A percentile compares a stretch with the other conserved stretches of the same genome.
Conservation (phyloP, 2,329 filamentous ascomycete species). For the Diaporthe destruens region DNA sequence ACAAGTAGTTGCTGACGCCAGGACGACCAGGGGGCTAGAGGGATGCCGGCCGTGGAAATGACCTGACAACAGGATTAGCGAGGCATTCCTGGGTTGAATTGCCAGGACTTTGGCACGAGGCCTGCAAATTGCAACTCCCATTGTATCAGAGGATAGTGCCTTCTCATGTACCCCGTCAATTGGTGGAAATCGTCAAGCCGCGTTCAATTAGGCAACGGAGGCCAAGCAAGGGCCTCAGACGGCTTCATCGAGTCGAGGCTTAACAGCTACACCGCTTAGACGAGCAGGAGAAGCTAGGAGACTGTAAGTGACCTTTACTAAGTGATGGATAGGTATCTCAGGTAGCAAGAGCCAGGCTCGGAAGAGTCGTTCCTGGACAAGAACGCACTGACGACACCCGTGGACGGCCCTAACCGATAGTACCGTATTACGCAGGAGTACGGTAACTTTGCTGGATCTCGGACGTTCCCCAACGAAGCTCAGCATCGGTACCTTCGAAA, state of each 20-base stretch:
- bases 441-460: conserved; percentile 18
- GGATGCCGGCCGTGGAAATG: conserved; percentile 11
- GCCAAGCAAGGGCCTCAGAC: conserved; percentile 17
- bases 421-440: neutral
- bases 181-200: conserved; percentile 32
- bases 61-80: conserved; percentile 20
- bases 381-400: conserved; percentile 14
- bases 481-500: neutral
- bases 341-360: conserved; percentile 16
- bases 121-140: conserved; percentile 17
- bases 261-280: conserved; percentile 21
- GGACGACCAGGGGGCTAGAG: neutral
- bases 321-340: neutral
- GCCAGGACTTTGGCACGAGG: conserved; percentile 17
- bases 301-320: neutral
- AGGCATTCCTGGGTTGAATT: conserved; percentile 26
- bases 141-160: conserved; percentile 21
- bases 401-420: conserved; percentile 10
- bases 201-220: conserved; percentile 29
- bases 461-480: conserved; percentile 3
- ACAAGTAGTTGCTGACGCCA: neutral
- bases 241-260: neutral
- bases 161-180: conserved; percentile 30
- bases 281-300: neutral
- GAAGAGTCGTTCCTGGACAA: conserved; percentile 1